Base-by-base conservation (phyloP, 805 yeast species). In the Komagataella phaffii region DNA sequence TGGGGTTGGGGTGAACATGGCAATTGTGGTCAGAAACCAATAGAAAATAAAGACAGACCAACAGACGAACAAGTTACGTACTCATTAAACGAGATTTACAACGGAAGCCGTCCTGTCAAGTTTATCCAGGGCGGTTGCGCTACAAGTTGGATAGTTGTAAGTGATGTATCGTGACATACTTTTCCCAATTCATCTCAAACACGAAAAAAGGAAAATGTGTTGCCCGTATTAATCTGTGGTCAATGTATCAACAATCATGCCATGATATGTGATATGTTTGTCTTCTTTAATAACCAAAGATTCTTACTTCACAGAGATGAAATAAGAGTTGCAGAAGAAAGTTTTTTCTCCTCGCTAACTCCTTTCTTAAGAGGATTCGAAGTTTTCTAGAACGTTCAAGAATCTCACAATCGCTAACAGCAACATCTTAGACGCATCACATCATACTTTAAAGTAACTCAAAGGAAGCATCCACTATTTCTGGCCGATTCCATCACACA, bases 1-100 rank as follows among this genome's bases (percentile, higher is more conserved):
- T 93, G 98, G 98, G 99, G 99, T 0, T 91, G 99, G 99, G 97
- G 96, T 12, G 98, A 93, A 61, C 99, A 91, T 64, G 99, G 99
- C 0, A 91, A 91, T 62, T 91, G 98, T 66, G 96, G 96, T 0
- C 49, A 52, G 1, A 61, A 63, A 48, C 50, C 49, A 17, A 5
- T 30, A 30, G 14, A 30, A 14, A 30, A 8, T 4, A 30, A 30
- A 8, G n/a, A 7, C 14, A 14, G 14, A 8, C 5, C 10, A 30
- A 10, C 14, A 30, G 49, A 56, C 3, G 50, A 21, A 24, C 8
- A 49, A 53, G 75, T 68, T 48, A 68, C 72, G 2, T 72, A 65
- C 53, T 59, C 64, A 46, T 56, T 73, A 18, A 74, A 74, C 51
- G 52, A 50, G 7, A 44, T 74, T 3, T 69, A 70, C 56, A 49